Evolutionary conservation across 2,329 filamentous ascomycete genomes (phyloP).

Genomic region (Fusarium clavum): DNA sequence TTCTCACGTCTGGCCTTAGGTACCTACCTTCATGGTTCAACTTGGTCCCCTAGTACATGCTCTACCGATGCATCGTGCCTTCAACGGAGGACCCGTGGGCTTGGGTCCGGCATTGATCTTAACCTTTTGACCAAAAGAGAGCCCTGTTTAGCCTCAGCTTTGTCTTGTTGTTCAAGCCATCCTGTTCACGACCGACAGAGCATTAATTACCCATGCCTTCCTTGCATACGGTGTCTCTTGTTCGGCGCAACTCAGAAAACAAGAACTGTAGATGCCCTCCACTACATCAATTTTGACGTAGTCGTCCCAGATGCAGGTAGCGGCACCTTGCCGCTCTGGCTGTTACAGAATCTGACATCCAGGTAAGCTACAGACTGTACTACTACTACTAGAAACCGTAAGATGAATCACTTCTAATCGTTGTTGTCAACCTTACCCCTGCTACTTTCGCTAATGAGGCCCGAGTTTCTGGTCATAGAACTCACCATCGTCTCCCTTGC

Average conservation of each 20-base stretch:
- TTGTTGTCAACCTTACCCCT: slow-evolving; percentile 37
- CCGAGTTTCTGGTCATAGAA: slow-evolving; percentile 45
- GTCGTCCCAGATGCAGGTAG: slow-evolving; percentile 22
- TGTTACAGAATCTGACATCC: slow-evolving; percentile 25
- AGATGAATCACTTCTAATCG: slow-evolving; percentile 26
- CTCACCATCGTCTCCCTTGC: slow-evolving; percentile 37
- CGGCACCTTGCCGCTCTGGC: slow-evolving; percentile 21
- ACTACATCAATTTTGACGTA: neutral
- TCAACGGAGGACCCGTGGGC: slow-evolving; percentile 16
- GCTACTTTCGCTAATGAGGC: slow-evolving; percentile 43
- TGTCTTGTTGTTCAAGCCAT: slow-evolving; percentile 16
- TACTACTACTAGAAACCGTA: slow-evolving; percentile 1
- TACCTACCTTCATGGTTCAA: neutral
- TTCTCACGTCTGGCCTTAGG: slow-evolving; percentile 12
- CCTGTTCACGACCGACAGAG: slow-evolving; percentile 8
- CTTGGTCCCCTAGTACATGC: neutral
- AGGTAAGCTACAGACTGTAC: slow-evolving; percentile 13
- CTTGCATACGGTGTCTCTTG: neutral
- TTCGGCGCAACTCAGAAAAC: neutral
- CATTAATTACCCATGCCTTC: slow-evolving; percentile 1
- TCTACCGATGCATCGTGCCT: slow-evolving; percentile 16
- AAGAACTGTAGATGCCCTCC: neutral
- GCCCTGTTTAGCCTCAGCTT: slow-evolving; percentile 31
- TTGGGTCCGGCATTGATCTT: slow-evolving; percentile 42
- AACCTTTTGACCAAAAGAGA: slow-evolving; percentile 28